Conservation (phyloP, 1,284 basidiomycete species). For the Sporisorium iseilematis-ciliati region DNA sequence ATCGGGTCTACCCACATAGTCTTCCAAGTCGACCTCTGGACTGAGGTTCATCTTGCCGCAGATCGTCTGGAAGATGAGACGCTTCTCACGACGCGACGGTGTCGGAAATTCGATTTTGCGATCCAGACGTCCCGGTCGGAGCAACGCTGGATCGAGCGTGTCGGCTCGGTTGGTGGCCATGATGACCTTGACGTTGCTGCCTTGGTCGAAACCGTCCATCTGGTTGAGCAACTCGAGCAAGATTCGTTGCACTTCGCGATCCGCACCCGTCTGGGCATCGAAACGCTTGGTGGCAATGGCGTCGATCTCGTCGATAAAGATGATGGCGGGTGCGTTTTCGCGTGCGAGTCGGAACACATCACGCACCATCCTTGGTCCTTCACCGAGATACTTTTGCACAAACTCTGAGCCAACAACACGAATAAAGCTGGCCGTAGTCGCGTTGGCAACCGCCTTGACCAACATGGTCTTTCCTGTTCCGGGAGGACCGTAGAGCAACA, state of each 20-base stretch:
- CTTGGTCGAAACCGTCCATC: slow-evolving; percentile 99
- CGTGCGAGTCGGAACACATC: slow-evolving; percentile 98
- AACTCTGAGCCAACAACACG: slow-evolving; percentile 98
- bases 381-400: slow-evolving; percentile 98
- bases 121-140: slow-evolving; percentile 97
- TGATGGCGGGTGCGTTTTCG: slow-evolving; percentile 97
- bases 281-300: slow-evolving; percentile 99
- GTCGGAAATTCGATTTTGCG: slow-evolving; percentile 99
- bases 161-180: slow-evolving; percentile 70
- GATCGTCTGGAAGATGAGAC: slow-evolving; percentile 97
- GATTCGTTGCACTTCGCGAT: slow-evolving; percentile 98
- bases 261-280: slow-evolving; percentile 98
- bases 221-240: slow-evolving; percentile 97
- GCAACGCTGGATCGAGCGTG: slow-evolving; percentile 82
- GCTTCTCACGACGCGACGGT: slow-evolving; percentile 93
- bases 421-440: slow-evolving; percentile 97
- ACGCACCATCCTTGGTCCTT: slow-evolving; percentile 99
- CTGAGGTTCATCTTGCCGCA: slow-evolving; percentile 98
- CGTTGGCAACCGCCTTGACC: slow-evolving; percentile 97
- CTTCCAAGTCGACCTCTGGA: slow-evolving; percentile 97
- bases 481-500: slow-evolving; percentile 88
- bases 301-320: slow-evolving; percentile 99
- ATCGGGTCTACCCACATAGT: slow-evolving; percentile 97
- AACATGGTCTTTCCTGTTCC: slow-evolving; percentile 99
- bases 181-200: slow-evolving; percentile 89